A percentile compares a stretch with the other conserved stretches of the same genome.
These are phyloP conservation scores for Aspergillus asperescens DNA, from an alignment of 495 filamentous ascomycete species.

Conservation along the genomic window DNA sequence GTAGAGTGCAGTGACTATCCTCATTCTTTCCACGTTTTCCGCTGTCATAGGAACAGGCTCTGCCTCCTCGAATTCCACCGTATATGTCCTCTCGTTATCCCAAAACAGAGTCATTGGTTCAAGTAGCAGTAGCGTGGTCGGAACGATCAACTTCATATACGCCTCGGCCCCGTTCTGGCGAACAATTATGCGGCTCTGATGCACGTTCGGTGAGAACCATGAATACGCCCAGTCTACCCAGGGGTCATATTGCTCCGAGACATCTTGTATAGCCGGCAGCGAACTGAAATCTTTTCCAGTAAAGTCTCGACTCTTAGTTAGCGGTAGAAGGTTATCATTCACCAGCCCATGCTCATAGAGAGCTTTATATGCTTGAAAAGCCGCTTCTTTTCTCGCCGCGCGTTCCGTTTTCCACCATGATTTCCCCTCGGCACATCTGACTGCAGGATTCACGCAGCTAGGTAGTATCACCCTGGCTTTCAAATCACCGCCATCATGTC, in stretches of 20 bases:
- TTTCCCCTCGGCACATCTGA: conserved; percentile 52
- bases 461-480: conserved; percentile 60
- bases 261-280: conserved; percentile 37
- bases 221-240: conserved; percentile 57
- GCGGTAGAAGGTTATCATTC: conserved; percentile 74
- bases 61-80: conserved; percentile 30
- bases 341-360: conserved; percentile 67
- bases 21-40: conserved; percentile 19
- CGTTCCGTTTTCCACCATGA: conserved; percentile 64
- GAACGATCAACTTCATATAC: conserved; percentile 45
- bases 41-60: conserved; percentile 8
- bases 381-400: conserved; percentile 73
- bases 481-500: conserved; percentile 13
- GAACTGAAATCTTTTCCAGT: conserved; percentile 2
- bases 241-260: conserved; percentile 56
- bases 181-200: conserved; percentile 30
- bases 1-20: conserved; percentile 46
- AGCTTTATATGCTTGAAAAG: conserved; percentile 72
- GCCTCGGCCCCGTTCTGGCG: conserved; percentile 23
- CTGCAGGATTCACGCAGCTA: conserved; percentile 55
- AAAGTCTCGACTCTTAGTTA: conserved; percentile 26
- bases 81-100: conserved; percentile 40
- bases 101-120: conserved; percentile 45
- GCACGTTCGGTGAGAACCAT: conserved; percentile 42
- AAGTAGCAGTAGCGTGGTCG: conserved; percentile 37